phyloP scores from a whole-genome alignment of 2,329 filamentous ascomycete species.

The Ophiostoma ulmi region DNA sequence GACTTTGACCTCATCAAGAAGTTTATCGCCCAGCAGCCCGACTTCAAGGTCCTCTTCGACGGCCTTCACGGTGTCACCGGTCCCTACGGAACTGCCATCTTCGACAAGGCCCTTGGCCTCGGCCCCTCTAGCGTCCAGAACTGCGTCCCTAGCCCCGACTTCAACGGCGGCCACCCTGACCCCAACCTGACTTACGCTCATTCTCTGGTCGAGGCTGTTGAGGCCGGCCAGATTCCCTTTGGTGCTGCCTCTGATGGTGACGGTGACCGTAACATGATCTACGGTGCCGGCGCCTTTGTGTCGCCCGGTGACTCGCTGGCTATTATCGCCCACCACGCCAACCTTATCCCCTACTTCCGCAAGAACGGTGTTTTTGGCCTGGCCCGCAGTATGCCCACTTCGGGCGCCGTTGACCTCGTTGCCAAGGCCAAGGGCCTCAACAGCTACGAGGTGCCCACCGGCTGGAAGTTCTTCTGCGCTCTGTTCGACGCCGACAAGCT shows the following conservation, averaged over 20 bases:
- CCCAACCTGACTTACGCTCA: constrained; percentile 97
- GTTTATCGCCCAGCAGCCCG: constrained; percentile 78
- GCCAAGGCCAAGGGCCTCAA: constrained; percentile 88
- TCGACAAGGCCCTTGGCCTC: constrained; percentile 86
- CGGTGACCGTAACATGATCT: constrained; percentile 99
- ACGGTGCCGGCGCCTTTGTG: constrained; percentile 92
- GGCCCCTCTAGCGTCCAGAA: constrained; percentile 72
- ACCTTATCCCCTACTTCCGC: constrained; percentile 97
- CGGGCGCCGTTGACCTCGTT: constrained; percentile 89
- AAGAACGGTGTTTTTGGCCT: constrained; percentile 94
- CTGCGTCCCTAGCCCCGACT: constrained; percentile 87
- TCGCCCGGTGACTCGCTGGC: constrained; percentile 95
- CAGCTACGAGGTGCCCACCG: constrained; percentile 95
- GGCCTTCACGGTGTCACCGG: constrained; percentile 92
- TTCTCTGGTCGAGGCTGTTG: constrained; percentile 87
- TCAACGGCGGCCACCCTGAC: constrained; percentile 94
- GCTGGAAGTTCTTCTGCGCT: constrained; percentile 99
- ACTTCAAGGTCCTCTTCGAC: constrained; percentile 97
- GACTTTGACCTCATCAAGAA: constrained; percentile 94
- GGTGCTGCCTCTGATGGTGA: constrained; percentile 95
- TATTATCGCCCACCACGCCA: constrained; percentile 95
- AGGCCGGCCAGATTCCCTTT: constrained; percentile 87
- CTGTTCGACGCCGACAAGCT: constrained; percentile 92
- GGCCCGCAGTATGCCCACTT: constrained; percentile 96
- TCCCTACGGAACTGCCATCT: constrained; percentile 90